Base-by-base conservation (phyloP, 2,329 filamentous ascomycete genomes). In the Fusarium caatingaense region DNA sequence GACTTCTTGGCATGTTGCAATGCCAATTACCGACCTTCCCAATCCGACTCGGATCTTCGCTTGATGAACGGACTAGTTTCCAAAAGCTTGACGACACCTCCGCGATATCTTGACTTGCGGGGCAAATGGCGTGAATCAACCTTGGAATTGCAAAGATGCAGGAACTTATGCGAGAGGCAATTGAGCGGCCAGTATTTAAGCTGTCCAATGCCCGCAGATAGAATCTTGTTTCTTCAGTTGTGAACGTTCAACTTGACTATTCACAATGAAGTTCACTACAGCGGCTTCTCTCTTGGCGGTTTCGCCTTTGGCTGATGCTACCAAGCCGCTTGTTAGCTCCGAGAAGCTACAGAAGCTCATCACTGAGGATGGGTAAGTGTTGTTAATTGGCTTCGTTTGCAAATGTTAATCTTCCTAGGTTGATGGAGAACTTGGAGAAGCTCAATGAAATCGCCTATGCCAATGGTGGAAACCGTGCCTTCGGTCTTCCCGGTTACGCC, bases 401-500 rank as follows among this genome's bases (percentile, higher is more conserved):
- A 6, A 7, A 3, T 6, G 0, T 1, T 74, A 18, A 72, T 18
- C 8, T 6, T 8, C 0, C 0, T 6, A 76, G 74, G 5, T 51
- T 76, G 51, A 73, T 76, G 60, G 61, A 47, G 20, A 78, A 78
- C 46, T 56, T 78, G 46, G 62, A 75, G 13, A 66, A 66, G 3
- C 74, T 78, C 21, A 76, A 73, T 23, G 74, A 75, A 16, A 78
- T 78, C n/a, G 76, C 76, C 8, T 75, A 74, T 23, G 74, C 65
- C 30, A 78, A 78, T 20, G 76, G 76, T 18, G 76, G 76, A 10
- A 78, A 78, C 45, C 72, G 76, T 8, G 76, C 76, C 4, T 78
- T 78, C 6, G 76, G 76, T 9, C 66, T 76, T 18, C 76, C 76
- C 2, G 76, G 76, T 20, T 78, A 78, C n/a, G 68, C 51, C 11